These are phyloP conservation scores for Protostelium mycophagum DNA, from an alignment of 78 protist species.

Conservation along the genomic window DNA sequence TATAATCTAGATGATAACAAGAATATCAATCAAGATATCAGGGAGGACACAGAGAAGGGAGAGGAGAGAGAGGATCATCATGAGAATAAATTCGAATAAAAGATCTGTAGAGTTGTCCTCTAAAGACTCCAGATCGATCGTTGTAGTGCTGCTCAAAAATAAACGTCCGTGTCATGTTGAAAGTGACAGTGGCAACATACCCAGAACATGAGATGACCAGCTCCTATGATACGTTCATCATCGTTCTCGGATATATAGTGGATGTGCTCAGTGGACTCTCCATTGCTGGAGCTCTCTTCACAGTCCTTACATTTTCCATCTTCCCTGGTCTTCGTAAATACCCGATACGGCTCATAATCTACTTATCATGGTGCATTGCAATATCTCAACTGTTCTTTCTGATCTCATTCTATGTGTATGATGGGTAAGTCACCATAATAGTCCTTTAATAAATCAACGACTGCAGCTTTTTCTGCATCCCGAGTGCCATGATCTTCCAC, in stretches of 20 bases:
- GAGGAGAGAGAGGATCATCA: no score
- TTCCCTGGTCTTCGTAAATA: conserved; percentile 45
- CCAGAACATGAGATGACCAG: no score
- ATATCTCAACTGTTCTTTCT: conserved; percentile 40
- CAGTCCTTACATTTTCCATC: conserved; percentile 49
- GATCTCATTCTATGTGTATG: conserved; percentile 28
- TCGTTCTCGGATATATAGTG: conserved; percentile 33
- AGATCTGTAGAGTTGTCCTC: no score
- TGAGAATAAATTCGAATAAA: no score
- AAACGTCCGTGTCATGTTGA: no score
- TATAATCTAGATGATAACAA: no score
- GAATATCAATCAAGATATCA: no score
- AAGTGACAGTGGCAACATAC: no score
- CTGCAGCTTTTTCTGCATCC: conserved; percentile 29
- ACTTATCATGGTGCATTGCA: conserved; percentile 38
- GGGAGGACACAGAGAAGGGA: no score
- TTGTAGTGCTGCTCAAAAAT: no score
- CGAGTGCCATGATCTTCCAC: conserved; percentile 38
- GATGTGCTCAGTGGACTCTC: conserved; percentile 49
- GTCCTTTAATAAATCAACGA: background rate
- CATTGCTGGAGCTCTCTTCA: conserved; percentile 44
- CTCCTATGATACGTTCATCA: conserved; percentile 14
- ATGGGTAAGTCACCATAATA: background rate
- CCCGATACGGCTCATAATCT: conserved; percentile 58
- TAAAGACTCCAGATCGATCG: no score